phyloP scores from a whole-genome alignment of 257 asterid genomes.

The Craterostigma plantagineum region DNA sequence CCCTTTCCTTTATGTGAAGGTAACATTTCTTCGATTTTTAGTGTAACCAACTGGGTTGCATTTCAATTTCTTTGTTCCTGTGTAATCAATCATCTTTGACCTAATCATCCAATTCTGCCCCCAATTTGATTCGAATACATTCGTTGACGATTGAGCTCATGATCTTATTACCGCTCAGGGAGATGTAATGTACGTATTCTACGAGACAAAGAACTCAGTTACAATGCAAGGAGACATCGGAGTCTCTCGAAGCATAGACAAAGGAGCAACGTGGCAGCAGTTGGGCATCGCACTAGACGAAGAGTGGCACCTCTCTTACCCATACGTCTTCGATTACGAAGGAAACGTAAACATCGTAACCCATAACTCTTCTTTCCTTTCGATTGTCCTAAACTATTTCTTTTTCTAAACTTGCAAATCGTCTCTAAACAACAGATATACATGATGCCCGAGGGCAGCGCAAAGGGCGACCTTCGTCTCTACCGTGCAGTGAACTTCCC shows the following conservation, averaged over 20 bases:
- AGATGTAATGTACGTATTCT: conserved; percentile 51
- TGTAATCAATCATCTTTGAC: no score
- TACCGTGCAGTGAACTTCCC: conserved; percentile 78
- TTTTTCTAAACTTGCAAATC: not conserved
- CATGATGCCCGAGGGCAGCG: conserved; percentile 92
- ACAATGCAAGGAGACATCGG: conserved; percentile 95
- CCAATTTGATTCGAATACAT: no score
- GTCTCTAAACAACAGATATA: conserved; percentile 41
- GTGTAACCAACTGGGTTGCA: no score
- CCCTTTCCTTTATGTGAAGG: conserved; percentile 18
- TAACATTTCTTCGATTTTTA: not conserved
- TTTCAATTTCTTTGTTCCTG: no score
- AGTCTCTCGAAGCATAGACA: conserved; percentile 65
- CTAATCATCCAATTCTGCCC: no score
- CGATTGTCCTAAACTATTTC: not conserved
- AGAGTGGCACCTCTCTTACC: conserved; percentile 96
- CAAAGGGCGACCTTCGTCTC: conserved; percentile 89
- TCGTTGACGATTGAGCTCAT: no score
- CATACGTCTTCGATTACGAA: conserved; percentile 67
- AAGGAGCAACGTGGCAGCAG: conserved; percentile 88
- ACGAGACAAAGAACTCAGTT: conserved; percentile 73
- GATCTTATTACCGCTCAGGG: no score
- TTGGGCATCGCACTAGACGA: conserved; percentile 84
- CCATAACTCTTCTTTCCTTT: not conserved
- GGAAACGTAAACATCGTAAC: conserved; percentile 43